Percentiles rank a stretch among this genome's conserved stretches.
These are phyloP conservation scores for Forsythia suspensa DNA, from an alignment of 257 asterid genomes.

Conservation along the genomic window DNA sequence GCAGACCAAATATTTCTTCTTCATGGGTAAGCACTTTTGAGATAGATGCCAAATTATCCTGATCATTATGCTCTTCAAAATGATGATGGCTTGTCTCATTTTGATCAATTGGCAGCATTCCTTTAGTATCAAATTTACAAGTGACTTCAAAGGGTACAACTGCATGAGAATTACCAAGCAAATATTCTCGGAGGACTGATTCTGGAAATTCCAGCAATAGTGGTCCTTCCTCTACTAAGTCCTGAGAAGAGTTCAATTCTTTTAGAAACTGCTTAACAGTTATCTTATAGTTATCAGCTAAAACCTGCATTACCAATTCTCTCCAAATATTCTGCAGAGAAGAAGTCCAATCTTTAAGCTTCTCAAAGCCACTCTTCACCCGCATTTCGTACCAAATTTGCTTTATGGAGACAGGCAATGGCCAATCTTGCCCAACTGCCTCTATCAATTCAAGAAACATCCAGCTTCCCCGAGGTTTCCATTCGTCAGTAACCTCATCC, in stretches of 20 bases:
- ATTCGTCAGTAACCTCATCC: slow-evolving; percentile 72
- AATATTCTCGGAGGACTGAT: slow-evolving; percentile 29
- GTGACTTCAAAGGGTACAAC: slow-evolving; percentile 40
- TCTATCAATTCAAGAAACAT: slow-evolving; percentile 63
- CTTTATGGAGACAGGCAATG: slow-evolving; percentile 62
- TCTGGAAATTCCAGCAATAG: slow-evolving; percentile 30
- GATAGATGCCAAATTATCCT: slow-evolving; percentile 8
- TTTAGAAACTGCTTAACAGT: slow-evolving; percentile 35
- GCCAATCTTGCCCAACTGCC: slow-evolving; percentile 50
- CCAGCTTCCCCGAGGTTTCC: slow-evolving; percentile 76
- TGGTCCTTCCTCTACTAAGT: slow-evolving; percentile 32
- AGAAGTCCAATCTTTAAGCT: slow-evolving; percentile 68
- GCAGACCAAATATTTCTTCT: slow-evolving; percentile 20
- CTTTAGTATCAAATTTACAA: slow-evolving; percentile 28
- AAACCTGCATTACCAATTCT: slow-evolving; percentile 49
- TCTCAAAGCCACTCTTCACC: slow-evolving; percentile 39
- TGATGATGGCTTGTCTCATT: slow-evolving; percentile 18
- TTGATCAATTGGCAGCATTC: slow-evolving; percentile 15
- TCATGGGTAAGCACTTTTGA: slow-evolving; percentile 26
- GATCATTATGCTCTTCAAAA: slow-evolving; percentile 20
- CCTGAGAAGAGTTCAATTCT: slow-evolving; percentile 39
- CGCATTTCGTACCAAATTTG: slow-evolving; percentile 91
- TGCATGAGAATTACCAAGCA: slow-evolving; percentile 23
- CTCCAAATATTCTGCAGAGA: slow-evolving; percentile 45
- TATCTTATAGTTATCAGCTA: slow-evolving; percentile 43